phyloP scores from a whole-genome alignment of 2,329 filamentous ascomycete species.

The Ophiocordyceps camponoti-saundersi region DNA sequence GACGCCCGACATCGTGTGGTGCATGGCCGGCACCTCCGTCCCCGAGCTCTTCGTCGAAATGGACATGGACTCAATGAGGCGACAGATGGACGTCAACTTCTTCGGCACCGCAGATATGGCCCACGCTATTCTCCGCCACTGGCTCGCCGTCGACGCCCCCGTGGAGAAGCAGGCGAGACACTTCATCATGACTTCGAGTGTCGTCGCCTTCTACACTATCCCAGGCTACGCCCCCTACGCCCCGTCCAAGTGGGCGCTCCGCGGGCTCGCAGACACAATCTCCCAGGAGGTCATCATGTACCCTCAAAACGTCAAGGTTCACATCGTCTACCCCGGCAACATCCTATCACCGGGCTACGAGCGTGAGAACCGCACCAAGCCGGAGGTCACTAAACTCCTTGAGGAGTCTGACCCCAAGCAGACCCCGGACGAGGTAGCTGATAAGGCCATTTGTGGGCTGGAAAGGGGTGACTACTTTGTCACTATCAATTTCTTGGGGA shows the following conservation, averaged over 20 bases:
- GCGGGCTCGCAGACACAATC: slow-evolving; percentile 67
- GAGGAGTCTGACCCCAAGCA: slow-evolving; percentile 73
- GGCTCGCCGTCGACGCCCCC: slow-evolving; percentile 40
- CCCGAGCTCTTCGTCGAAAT: slow-evolving; percentile 68
- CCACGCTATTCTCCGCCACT: slow-evolving; percentile 58
- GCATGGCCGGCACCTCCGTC: slow-evolving; percentile 58
- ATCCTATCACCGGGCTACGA: slow-evolving; percentile 64
- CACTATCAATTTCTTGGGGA: slow-evolving; percentile 55
- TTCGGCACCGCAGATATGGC: slow-evolving; percentile 76
- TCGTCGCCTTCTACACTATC: slow-evolving; percentile 57
- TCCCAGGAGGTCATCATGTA: slow-evolving; percentile 76
- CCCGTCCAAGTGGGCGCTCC: slow-evolving; percentile 71
- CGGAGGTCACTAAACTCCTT: slow-evolving; percentile 58
- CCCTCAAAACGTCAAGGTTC: slow-evolving; percentile 64
- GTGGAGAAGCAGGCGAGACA: slow-evolving; percentile 43
- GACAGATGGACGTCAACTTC: slow-evolving; percentile 87
- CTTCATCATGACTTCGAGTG: slow-evolving; percentile 74
- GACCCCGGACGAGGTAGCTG: slow-evolving; percentile 62
- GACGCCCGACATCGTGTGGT: slow-evolving; percentile 79
- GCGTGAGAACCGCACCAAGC: slow-evolving; percentile 64
- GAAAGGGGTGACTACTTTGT: slow-evolving; percentile 70
- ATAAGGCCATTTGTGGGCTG: slow-evolving; percentile 50
- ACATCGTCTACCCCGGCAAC: slow-evolving; percentile 69
- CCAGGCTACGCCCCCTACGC: slow-evolving; percentile 74
- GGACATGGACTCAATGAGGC: slow-evolving; percentile 45